Evolutionary conservation across 140 eudicot species (phyloP).

Genomic region (Flaveria floridana): DNA sequence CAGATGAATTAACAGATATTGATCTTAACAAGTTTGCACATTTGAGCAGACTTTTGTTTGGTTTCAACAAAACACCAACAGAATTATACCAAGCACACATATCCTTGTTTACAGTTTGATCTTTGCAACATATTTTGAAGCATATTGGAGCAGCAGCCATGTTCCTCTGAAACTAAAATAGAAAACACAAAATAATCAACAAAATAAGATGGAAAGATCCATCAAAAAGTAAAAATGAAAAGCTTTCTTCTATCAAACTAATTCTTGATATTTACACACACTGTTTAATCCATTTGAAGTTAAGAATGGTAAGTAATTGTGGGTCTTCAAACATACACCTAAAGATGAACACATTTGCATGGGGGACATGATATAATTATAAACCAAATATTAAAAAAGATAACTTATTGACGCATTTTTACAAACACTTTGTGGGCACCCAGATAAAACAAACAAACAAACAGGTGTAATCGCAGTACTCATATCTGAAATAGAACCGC

Average conservation of each 20-base stretch:
- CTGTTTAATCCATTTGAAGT: background rate
- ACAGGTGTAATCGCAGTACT: background rate
- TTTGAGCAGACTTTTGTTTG: slow-evolving; percentile 26
- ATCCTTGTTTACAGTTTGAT: slow-evolving; percentile 26
- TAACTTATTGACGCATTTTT: slow-evolving; percentile 23
- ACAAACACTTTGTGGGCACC: slow-evolving; percentile 31
- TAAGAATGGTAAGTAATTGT: background rate
- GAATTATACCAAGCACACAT: slow-evolving; percentile 12
- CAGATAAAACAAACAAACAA: background rate
- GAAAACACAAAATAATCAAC: background rate
- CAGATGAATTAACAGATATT: slow-evolving; percentile 33
- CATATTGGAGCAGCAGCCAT: slow-evolving; percentile 55
- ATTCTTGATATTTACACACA: slow-evolving; percentile 8
- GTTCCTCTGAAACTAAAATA: slow-evolving; percentile 26
- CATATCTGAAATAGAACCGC: background rate
- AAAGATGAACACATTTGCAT: slow-evolving; percentile 8
- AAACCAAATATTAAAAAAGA: background rate
- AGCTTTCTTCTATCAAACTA: background rate
- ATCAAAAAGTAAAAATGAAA: background rate
- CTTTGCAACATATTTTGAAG: slow-evolving; percentile 36
- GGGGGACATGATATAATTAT: background rate
- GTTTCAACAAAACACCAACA: slow-evolving; percentile 24
- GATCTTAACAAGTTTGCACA: slow-evolving; percentile 25
- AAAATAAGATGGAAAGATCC: background rate
- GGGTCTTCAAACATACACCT: background rate